Conservation (phyloP, 2,329 filamentous ascomycete species). For the Aureobasidium sp. region DNA sequence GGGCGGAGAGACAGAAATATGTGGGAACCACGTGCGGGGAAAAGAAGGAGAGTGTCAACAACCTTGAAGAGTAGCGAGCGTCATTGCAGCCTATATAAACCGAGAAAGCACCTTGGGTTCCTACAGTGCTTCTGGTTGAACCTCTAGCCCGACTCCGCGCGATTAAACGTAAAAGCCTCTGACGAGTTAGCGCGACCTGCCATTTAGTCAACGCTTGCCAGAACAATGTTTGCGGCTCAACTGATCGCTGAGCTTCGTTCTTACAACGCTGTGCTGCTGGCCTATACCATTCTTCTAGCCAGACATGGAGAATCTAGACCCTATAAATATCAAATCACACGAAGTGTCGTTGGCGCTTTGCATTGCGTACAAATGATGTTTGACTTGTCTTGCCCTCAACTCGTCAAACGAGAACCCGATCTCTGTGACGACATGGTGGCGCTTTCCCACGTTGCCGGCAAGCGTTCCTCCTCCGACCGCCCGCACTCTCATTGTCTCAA, state of each 20-base stretch:
- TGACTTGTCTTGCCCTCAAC: background rate
- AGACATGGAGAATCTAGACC: background rate
- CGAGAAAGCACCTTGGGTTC: constrained; percentile 11
- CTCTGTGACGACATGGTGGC: constrained; percentile 10
- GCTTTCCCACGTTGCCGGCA: background rate
- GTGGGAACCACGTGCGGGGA: constrained; percentile 9
- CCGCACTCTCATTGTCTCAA: constrained; percentile 1
- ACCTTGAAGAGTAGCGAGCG: background rate
- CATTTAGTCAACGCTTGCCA: constrained; percentile 5
- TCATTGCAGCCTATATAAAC: constrained; percentile 11
- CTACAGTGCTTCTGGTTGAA: constrained; percentile 1
- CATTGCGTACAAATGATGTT: background rate
- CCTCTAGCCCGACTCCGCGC: constrained; percentile 4
- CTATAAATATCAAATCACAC: background rate
- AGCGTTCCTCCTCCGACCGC: constrained; percentile 6
- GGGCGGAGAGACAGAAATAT: background rate
- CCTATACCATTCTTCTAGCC: background rate
- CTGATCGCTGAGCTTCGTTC: background rate
- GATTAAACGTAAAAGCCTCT: constrained; percentile 14
- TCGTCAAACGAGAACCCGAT: background rate
- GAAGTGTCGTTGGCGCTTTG: background rate
- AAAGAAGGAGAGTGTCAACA: constrained; percentile 10
- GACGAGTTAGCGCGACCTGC: constrained; percentile 8
- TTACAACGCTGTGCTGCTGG: background rate
- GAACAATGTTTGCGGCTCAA: background rate